Evolutionary conservation across 208 protist species (phyloP).

Genomic region (Crithidia bombi): DNA sequence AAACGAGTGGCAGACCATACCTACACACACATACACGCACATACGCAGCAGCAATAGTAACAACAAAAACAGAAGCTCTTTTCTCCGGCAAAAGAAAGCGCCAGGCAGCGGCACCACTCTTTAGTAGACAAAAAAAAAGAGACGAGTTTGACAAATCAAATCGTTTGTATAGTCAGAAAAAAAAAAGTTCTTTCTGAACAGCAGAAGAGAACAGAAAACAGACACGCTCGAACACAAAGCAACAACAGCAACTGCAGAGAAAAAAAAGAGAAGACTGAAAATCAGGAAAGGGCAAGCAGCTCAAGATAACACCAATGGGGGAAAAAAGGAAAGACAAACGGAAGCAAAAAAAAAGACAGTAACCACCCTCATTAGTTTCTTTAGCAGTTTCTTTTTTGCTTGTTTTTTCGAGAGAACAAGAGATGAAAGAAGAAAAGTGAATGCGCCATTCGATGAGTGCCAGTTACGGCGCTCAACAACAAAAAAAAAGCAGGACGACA

Average conservation of each 20-base stretch:
- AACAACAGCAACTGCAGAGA: neutral
- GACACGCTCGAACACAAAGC: neutral
- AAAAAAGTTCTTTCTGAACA: no score
- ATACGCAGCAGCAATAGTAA: neutral
- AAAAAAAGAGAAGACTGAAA: neutral
- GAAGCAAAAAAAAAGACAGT: slow-evolving; percentile 27
- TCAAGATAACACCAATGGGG: neutral
- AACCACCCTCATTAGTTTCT: no score
- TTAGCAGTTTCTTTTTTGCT: neutral
- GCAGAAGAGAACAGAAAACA: neutral
- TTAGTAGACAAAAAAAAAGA: no score
- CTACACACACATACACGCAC: neutral
- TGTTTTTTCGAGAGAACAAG: neutral
- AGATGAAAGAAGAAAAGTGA: no score
- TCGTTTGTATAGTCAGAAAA: no score
- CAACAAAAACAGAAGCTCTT: neutral
- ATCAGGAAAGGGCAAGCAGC: no score
- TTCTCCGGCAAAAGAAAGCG: slow-evolving; percentile 3
- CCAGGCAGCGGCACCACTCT: no score
- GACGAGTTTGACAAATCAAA: no score
- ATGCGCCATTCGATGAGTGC: no score
- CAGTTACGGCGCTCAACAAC: no score
- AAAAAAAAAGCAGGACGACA: no score
- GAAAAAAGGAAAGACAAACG: slow-evolving; percentile 10
- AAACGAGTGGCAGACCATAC: neutral